Percentiles rank a stretch among this genome's conserved stretches.
Conservation (phyloP, 2,329 filamentous ascomycete genomes). For the Sporothrix schenckii region DNA sequence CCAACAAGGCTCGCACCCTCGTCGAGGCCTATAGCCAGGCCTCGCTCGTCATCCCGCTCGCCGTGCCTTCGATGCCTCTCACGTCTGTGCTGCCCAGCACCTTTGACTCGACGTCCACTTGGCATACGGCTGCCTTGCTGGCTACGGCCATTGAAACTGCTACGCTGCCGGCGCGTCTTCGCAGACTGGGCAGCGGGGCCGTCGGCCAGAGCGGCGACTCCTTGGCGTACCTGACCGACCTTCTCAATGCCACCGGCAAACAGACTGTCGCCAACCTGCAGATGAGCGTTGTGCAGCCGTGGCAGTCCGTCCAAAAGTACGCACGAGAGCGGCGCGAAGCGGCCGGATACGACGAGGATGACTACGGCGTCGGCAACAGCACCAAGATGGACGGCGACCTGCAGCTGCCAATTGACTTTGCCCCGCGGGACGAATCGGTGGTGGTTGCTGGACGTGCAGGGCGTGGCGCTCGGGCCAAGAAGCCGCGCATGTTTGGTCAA, state of each 20-base stretch:
- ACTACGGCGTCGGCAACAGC: slow-evolving; percentile 34
- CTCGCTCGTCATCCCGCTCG: slow-evolving; percentile 76
- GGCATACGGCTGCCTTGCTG: slow-evolving; percentile 80
- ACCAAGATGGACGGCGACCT: slow-evolving; percentile 36
- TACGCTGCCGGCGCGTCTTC: slow-evolving; percentile 74
- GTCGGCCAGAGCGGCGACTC: slow-evolving; percentile 46
- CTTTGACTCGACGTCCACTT: slow-evolving; percentile 67
- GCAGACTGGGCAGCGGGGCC: slow-evolving; percentile 45
- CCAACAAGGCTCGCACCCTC: slow-evolving; percentile 75
- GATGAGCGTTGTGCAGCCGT: slow-evolving; percentile 59
- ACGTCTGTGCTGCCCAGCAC: slow-evolving; percentile 38
- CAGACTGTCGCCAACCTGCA: slow-evolving; percentile 76
- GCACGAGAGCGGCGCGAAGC: slow-evolving; percentile 10
- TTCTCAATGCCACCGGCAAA: slow-evolving; percentile 74
- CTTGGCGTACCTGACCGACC: slow-evolving; percentile 65
- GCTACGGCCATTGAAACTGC: slow-evolving; percentile 76
- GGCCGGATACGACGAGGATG: slow-evolving; percentile 38
- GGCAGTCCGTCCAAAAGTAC: slow-evolving; percentile 37
- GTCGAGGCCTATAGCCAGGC: slow-evolving; percentile 69
- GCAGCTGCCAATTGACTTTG: slow-evolving; percentile 48
- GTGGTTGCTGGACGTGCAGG: slow-evolving; percentile 29
- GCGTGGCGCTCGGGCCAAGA: slow-evolving; percentile 31
- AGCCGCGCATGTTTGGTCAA: slow-evolving; percentile 50
- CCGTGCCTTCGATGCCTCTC: slow-evolving; percentile 59
- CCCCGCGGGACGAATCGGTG: slow-evolving; percentile 46